These are phyloP conservation scores for Trifolium repens DNA, from an alignment of 306 rosid species.

Conservation along the genomic window DNA sequence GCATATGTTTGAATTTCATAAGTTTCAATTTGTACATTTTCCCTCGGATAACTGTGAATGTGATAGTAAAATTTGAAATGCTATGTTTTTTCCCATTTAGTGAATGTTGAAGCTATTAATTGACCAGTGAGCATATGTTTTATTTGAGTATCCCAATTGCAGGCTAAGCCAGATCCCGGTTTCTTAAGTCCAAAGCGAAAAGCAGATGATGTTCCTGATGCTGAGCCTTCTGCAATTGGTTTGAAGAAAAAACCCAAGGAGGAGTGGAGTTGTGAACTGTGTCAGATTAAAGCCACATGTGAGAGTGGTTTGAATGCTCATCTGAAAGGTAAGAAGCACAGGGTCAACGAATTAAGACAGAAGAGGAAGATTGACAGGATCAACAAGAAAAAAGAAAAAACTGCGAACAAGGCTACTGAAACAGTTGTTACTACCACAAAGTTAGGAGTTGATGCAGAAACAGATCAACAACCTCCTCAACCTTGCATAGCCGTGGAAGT, in stretches of 20 bases:
- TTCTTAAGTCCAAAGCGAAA: conserved; percentile 52
- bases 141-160: conserved; percentile 47
- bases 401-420: conserved; percentile 9
- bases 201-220: conserved; percentile 24
- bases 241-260: conserved; percentile 53
- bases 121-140: conserved; percentile 26
- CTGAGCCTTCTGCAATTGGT: conserved; percentile 32
- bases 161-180: conserved; percentile 62
- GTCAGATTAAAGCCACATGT: conserved; percentile 49
- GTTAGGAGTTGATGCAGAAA: conserved; percentile 34
- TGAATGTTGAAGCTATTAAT: conserved; percentile 33
- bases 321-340: conserved; percentile 75
- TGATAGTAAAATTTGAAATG: too few relatives aligned
- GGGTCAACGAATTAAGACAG: conserved; percentile 50
- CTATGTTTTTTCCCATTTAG: background rate
- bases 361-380: conserved; percentile 30
- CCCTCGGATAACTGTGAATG: background rate
- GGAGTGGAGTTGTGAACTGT: conserved; percentile 69
- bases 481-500: conserved; percentile 20
- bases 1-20: background rate
- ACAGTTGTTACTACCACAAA: background rate
- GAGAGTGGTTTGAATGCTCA: conserved; percentile 53
- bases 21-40: background rate
- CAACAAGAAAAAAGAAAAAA: conserved; percentile 34
- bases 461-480: conserved; percentile 17